Percentiles rank a stretch among this genome's conserved stretches.
Conservation (phyloP, 2,329 filamentous ascomycete species). For the Trichoderma aggressivum region DNA sequence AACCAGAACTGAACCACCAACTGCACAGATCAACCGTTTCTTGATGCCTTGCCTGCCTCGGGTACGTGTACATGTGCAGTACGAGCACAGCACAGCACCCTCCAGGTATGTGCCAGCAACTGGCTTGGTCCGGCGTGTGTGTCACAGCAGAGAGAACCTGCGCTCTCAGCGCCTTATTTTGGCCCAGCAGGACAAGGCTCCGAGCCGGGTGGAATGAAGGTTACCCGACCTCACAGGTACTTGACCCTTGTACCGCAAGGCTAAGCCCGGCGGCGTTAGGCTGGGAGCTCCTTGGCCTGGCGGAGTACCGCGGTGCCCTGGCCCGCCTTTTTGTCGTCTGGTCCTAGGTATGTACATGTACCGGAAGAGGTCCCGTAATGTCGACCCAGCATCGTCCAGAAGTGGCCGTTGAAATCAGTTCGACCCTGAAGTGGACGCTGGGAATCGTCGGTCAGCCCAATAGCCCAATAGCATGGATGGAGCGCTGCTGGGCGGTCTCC, state of each 20-base stretch:
- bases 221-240: background rate
- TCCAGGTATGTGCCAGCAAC: background rate
- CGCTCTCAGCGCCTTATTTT: background rate
- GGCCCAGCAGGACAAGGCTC: background rate
- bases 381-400: background rate
- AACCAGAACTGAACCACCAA: background rate
- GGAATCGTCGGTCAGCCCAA: background rate
- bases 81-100: background rate
- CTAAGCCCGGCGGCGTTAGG: slow-evolving; percentile 12
- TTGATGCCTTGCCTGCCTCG: background rate
- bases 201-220: slow-evolving; percentile 8
- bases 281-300: slow-evolving; percentile 16
- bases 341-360: background rate
- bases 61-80: background rate
- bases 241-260: background rate
- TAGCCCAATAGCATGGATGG: background rate
- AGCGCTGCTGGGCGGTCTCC: background rate
- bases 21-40: background rate
- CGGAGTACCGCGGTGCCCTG: slow-evolving; percentile 17
- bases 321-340: slow-evolving; percentile 16
- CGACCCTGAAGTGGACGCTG: background rate
- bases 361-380: slow-evolving; percentile 12
- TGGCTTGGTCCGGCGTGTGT: background rate
- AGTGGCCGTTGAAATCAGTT: background rate
- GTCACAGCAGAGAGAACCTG: background rate